Percentiles rank a stretch among this genome's conserved stretches.
Evolutionary conservation across 192 early-diverging fungal species (phyloP).

Genomic region (Cetraspora pellucida): DNA sequence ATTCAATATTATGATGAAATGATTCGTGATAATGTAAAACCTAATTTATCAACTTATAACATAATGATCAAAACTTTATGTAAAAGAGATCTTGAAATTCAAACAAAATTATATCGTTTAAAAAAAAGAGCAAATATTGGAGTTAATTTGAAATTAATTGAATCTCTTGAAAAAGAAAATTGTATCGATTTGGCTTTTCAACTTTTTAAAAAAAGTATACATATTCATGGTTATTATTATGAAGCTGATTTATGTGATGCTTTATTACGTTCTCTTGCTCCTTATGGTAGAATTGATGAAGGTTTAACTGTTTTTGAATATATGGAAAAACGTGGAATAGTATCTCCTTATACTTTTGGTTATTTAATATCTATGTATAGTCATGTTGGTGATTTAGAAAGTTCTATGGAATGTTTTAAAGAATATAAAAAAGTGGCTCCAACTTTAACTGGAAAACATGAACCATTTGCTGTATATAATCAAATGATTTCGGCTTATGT

Average conservation of each 20-base stretch:
- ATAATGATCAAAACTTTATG: conserved; percentile 8
- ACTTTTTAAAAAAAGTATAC: background rate
- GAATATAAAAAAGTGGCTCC: background rate
- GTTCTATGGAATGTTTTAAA: conserved; percentile 17
- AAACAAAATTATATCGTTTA: background rate
- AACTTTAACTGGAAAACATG: background rate
- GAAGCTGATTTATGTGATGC: conserved; percentile 22
- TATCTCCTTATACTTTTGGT: background rate
- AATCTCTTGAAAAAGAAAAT: background rate
- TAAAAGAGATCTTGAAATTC: conserved; percentile 20
- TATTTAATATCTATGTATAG: conserved; percentile 25
- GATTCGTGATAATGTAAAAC: conserved; percentile 11
- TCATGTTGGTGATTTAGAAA: conserved; percentile 17
- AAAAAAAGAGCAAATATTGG: background rate
- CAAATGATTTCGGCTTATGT: conserved; percentile 22
- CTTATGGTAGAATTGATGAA: conserved; percentile 10
- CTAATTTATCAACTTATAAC: conserved; percentile 6
- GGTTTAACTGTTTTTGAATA: conserved; percentile 17
- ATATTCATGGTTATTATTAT: background rate
- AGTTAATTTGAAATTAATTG: background rate
- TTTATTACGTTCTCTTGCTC: conserved; percentile 1
- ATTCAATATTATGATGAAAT: conserved; percentile 23
- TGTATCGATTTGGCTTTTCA: background rate
- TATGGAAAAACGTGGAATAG: conserved; percentile 6
- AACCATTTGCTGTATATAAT: conserved; percentile 16